phyloP scores from a whole-genome alignment of 2,329 filamentous ascomycete genomes.

The Fusarium sp. region DNA sequence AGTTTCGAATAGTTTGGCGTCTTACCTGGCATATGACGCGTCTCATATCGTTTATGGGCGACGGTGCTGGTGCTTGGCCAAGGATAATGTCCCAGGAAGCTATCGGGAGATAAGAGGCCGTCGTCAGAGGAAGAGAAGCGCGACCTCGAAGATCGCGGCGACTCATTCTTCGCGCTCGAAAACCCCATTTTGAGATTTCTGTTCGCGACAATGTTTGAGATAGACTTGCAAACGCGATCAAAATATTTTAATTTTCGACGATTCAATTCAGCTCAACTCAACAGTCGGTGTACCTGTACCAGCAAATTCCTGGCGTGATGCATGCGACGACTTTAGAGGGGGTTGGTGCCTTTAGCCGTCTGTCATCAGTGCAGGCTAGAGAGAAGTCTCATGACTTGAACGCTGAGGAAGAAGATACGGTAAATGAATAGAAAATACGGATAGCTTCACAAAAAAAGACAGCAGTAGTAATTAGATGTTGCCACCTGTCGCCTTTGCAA shows the following conservation, averaged over 20 bases:
- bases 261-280: conserved; percentile 6
- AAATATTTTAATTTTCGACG: neutral
- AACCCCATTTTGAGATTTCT: conserved; percentile 12
- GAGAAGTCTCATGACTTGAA: conserved; percentile 26
- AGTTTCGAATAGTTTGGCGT: neutral
- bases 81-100: conserved; percentile 34
- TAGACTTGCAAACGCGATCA: conserved; percentile 2
- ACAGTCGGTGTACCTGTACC: conserved; percentile 31
- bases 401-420: conserved; percentile 1
- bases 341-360: conserved; percentile 24
- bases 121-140: conserved; percentile 28
- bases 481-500: conserved; percentile 14
- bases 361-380: conserved; percentile 23
- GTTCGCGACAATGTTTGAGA: conserved; percentile 10
- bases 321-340: conserved; percentile 25
- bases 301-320: conserved; percentile 28
- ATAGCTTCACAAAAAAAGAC: neutral
- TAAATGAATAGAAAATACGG: conserved; percentile 6
- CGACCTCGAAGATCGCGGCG: conserved; percentile 32
- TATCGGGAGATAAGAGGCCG: conserved; percentile 28
- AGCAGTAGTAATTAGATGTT: neutral
- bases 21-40: conserved; percentile 23
- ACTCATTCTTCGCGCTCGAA: conserved; percentile 14
- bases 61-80: conserved; percentile 35
- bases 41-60: conserved; percentile 25